phyloP scores from a whole-genome alignment of 805 yeast genomes.

The Candida piceae region DNA sequence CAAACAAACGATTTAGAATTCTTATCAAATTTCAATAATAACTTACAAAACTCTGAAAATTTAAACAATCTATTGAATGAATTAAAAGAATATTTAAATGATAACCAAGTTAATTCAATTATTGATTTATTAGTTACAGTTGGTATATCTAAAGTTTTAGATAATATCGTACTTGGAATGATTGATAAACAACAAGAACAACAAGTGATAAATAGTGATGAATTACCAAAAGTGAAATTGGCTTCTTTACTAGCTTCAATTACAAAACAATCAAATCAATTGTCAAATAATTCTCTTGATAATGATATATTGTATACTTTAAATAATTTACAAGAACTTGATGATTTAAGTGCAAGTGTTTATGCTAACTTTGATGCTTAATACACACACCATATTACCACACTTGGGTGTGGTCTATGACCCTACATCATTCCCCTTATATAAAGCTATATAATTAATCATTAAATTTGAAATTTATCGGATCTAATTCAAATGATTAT shows the following conservation, averaged over 20 bases:
- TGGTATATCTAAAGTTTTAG: slow-evolving; percentile 44
- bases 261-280: slow-evolving; percentile 52
- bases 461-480: no score
- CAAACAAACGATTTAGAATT: slow-evolving; percentile 46
- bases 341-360: slow-evolving; percentile 84
- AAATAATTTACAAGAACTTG: slow-evolving; percentile 58
- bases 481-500: no score
- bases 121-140: slow-evolving; percentile 35
- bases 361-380: slow-evolving; percentile 63
- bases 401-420: no score
- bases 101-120: slow-evolving; percentile 26
- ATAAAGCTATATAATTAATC: no score
- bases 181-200: slow-evolving; percentile 9
- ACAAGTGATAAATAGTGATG: slow-evolving; percentile 1
- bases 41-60: slow-evolving; percentile 20
- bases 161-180: slow-evolving; percentile 32
- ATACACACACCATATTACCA: no score
- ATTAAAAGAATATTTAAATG: slow-evolving; percentile 24
- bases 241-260: slow-evolving; percentile 69
- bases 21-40: slow-evolving; percentile 26
- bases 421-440: no score
- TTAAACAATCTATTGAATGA: slow-evolving; percentile 27
- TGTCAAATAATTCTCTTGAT: slow-evolving; percentile 28
- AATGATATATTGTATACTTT: slow-evolving; percentile 32
- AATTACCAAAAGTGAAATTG: slow-evolving; percentile 37